Conservation (phyloP, 129 eudicot species). For the carrot (Daucus carota) region DH1_v3.0 NC_030383.2:4427001-4427500, state of each 20-base stretch:
- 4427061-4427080: neutral
- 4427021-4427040: neutral
- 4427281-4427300: neutral
- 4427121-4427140: neutral
- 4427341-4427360: neutral
- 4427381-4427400: neutral
- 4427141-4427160: neutral
- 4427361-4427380: neutral
- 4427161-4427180: neutral
- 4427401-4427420: neutral
- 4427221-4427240: neutral
- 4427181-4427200: neutral
- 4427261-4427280: neutral
- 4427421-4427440: neutral
- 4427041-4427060: neutral
- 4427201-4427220: neutral
- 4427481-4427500: neutral
- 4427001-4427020: constrained; percentile 39
- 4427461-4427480: neutral
- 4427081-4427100: neutral
- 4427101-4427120: neutral
- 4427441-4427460: neutral
- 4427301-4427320: neutral
- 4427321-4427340: no score
- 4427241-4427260: neutral